Percentiles rank a stretch among this genome's conserved stretches.
Evolutionary conservation across 176 grass and related monocot genomes (phyloP).

Genomic region (Carex myosuroides): DNA sequence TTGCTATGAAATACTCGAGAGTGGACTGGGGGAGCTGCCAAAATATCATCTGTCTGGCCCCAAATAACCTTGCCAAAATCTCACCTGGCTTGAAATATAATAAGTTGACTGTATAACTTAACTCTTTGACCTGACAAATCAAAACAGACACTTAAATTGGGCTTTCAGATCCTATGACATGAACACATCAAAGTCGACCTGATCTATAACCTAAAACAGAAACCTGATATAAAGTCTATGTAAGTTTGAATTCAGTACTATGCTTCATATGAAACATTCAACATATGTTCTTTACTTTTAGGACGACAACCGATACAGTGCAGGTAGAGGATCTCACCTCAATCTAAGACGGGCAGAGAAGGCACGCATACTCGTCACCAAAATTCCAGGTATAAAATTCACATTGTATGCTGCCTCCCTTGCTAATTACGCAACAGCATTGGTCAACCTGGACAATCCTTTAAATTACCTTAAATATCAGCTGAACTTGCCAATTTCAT

Average conservation of each 20-base stretch:
- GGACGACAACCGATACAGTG: slow-evolving; percentile 81
- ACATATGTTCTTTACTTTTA: slow-evolving; percentile 22
- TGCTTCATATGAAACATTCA: background rate
- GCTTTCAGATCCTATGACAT: background rate
- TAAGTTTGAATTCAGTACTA: background rate
- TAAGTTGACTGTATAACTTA: background rate
- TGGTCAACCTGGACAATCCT: background rate
- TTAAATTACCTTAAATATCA: background rate
- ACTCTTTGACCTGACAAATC: background rate
- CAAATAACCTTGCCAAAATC: background rate
- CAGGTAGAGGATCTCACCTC: slow-evolving; percentile 87
- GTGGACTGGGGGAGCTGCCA: background rate
- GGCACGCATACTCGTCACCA: slow-evolving; percentile 60
- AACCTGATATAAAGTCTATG: background rate
- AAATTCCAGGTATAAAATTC: slow-evolving; percentile 62
- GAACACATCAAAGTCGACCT: background rate
- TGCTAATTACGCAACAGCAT: background rate
- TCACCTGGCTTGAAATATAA: background rate
- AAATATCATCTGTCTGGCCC: background rate
- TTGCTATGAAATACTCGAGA: background rate
- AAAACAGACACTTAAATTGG: background rate
- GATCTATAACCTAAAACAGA: background rate
- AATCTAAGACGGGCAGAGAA: slow-evolving; percentile 93
- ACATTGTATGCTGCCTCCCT: background rate
- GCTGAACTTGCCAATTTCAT: background rate